Base-by-base conservation (phyloP, 208 protist species). In the Acanthamoeba triangularis region DNA sequence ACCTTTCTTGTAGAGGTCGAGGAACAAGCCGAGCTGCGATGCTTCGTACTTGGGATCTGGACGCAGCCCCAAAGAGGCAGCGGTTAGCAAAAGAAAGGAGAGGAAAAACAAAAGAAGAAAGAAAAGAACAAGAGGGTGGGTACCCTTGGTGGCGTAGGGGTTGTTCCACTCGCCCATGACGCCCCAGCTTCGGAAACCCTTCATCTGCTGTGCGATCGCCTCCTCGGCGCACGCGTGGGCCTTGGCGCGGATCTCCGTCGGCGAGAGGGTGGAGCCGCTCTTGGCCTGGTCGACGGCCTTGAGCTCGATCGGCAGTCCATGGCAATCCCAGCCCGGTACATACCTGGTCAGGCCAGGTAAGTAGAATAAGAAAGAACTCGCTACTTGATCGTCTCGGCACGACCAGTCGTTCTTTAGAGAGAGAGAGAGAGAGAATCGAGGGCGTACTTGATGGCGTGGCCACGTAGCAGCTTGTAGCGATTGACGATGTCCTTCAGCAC, bases 241-340 rank as follows among this genome's bases (percentile, higher is more conserved):
- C 8, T 59, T 33, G 56, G 92, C 61, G 69, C 98, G 95, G n/a
- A 98, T 94, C 5, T 95, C 93, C 2, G n/a, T 33, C 30, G 97
- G 69, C 47, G 80, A 88, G 80, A 88, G 80, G 13, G 82, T 52
- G n/a, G 65, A 85, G 76, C n/a, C 30, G 13, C 16, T 37, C 61
- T 95, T 44, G 41, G 91, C 41, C 10, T 97, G 47, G n/a, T 98
- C 41, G 25, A 98, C 74, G 47, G 96, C 98, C 96, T 98, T 98
- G 7, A 98, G 95, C 88, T 99, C 98, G 94, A 99, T 99, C 35
- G 98, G 98, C 47, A 94, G 90, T 1, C 65, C 98, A 80, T 99
- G 98, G 95, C 98, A 99, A 94, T 99, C 98, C 98, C 98, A 98
- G 35, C 98, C 98, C 13, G 98, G 98, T 25, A 98, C 92, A 59